Evolutionary conservation across 495 filamentous ascomycete genomes (phyloP).

Genomic region (Aspergillus avenaceus): DNA sequence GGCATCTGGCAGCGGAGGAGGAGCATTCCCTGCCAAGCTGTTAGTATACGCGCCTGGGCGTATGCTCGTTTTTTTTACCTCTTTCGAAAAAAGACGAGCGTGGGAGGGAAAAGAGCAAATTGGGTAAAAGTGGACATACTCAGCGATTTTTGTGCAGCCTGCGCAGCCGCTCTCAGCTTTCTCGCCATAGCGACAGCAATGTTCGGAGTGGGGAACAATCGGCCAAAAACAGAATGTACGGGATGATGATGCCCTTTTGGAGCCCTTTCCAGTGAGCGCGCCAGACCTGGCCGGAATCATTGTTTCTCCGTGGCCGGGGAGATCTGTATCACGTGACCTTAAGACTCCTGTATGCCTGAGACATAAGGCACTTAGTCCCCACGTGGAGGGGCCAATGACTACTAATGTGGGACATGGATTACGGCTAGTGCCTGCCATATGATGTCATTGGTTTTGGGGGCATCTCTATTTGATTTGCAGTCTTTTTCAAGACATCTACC

Average conservation of each 20-base stretch:
- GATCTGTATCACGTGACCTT: conserved; percentile 16
- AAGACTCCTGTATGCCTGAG: neutral
- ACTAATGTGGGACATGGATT: neutral
- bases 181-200: conserved; percentile 38
- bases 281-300: conserved; percentile 8
- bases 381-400: neutral
- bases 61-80: too few relatives aligned
- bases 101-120: neutral
- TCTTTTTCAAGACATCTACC: neutral
- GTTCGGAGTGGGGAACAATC: conserved; percentile 5
- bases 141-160: conserved; percentile 46
- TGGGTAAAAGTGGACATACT: conserved; percentile 25
- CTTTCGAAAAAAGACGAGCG: neutral
- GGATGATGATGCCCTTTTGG: conserved; percentile 2
- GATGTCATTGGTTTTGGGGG: conserved; percentile 18
- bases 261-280: conserved; percentile 11
- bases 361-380: neutral
- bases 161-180: conserved; percentile 44
- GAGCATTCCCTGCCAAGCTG: conserved; percentile 35
- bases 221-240: conserved; percentile 13
- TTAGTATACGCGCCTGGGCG: conserved; percentile 16
- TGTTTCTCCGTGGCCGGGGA: conserved; percentile 16
- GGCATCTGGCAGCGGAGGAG: conserved; percentile 37
- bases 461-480: conserved; percentile 14
- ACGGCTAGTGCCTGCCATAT: conserved; percentile 3